Evolutionary conservation across 2,329 filamentous ascomycete species (phyloP).

Genomic region (Ceratocystis colombiana): DNA sequence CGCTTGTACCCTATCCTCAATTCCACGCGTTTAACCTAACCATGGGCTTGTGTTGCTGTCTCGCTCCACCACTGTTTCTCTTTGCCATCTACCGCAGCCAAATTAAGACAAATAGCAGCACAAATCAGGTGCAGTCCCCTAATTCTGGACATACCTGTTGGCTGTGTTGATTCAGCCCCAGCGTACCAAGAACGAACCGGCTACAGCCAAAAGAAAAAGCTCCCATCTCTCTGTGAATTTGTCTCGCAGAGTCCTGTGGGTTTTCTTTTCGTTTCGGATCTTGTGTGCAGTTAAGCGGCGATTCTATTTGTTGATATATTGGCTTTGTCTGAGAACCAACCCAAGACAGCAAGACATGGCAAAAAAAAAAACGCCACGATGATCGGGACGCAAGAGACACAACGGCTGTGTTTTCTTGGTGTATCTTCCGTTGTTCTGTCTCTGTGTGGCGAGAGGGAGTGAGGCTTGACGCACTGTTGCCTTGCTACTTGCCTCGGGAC

Average conservation of each 20-base stretch:
- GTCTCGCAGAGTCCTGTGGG: not conserved
- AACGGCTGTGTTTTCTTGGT: not conserved
- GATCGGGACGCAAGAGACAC: not conserved
- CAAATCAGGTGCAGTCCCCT: too few species aligned
- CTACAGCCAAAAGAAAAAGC: not conserved
- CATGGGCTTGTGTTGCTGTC: too few species aligned
- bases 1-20: too few species aligned
- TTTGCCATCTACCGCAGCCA: too few species aligned
- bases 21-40: too few species aligned
- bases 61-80: too few species aligned
- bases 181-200: not conserved
- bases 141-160: not conserved
- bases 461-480: too few species aligned
- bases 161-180: not conserved
- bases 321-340: not conserved
- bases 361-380: not conserved
- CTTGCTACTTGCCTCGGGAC: too few species aligned
- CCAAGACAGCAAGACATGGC: not conserved
- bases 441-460: too few species aligned
- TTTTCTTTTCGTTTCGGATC: not conserved
- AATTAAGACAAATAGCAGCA: too few species aligned
- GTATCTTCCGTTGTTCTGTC: not conserved
- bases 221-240: not conserved
- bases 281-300: not conserved
- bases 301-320: conserved; percentile 10